Evolutionary conservation across 1,284 basidiomycete species (phyloP), one percentile per base, ranked within the genome.

Genomic region (Pyrrhoderma noxium): DNA sequence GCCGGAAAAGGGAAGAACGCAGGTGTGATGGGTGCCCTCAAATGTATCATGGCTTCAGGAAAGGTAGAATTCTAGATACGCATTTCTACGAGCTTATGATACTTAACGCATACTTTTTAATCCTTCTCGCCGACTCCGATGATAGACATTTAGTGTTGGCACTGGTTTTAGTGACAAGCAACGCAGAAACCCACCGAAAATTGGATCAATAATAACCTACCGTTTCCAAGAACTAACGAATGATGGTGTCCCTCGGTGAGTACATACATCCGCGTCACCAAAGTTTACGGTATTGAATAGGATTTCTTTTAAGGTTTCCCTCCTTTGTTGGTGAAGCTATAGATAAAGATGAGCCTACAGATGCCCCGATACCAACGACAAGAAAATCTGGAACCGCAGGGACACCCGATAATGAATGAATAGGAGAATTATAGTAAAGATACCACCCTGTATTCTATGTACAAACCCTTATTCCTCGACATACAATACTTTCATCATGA

Each of bases 141-240:
- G 13, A 9, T 42, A 79, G 76, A 71, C 64, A 13, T 81, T 81
- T 67, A 77, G 69, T 44, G 75, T 78, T 11, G 79, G 79, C 3
- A 75, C 72, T 3, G 79, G 79, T 1, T 62, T 82, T 45, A 72
- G 65, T 14, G 76, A 79, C 60, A 74, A 73, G 55, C 74, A 74
- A 51, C 72, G 78, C 50, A 65, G 67, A 52, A 68, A 69, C 37
- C 77, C 78, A n/a, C 77, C 77, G 0, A 73, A 76, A 58, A 63
- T 83, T 41, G 81, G 82, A 2, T 64, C 72, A 1, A 79, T 85
- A 57, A 74, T 85, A 52, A 72, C 70, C 0, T 85, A 84, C 63
- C 70, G 79, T 27, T 84, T 84, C 64, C 80, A 82, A 57, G 81
- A 84, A 60, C 65, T 84, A 39, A 82, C 79, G 1, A 72, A 71